Evolutionary conservation across 768 basidiomycete genomes (phyloP).

Genomic region (Russula dissimulans): DNA sequence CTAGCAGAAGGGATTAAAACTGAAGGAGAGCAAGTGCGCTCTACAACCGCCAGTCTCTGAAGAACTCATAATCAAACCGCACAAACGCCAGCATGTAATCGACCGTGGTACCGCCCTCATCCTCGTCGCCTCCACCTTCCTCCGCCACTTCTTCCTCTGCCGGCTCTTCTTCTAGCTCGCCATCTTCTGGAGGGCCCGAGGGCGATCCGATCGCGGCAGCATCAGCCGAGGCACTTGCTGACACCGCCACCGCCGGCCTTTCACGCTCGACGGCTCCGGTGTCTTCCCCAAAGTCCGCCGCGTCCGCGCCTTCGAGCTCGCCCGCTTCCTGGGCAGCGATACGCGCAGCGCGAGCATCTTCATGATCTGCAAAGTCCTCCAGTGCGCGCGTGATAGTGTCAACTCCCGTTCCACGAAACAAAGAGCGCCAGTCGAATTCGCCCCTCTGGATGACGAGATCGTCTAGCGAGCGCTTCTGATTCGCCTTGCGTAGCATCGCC

Average conservation of each 20-base stretch:
- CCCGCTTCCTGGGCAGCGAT: conserved; percentile 68
- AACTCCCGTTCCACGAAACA: conserved; percentile 54
- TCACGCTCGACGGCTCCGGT: conserved; percentile 10
- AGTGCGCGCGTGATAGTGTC: conserved; percentile 54
- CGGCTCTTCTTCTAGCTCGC: conserved; percentile 5
- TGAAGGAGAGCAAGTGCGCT: background rate
- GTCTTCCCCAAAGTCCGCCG: conserved; percentile 63
- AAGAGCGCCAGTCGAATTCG: conserved; percentile 87
- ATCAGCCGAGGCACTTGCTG: conserved; percentile 14
- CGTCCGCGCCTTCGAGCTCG: conserved; percentile 66
- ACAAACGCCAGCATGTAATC: conserved; percentile 80
- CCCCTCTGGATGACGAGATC: conserved; percentile 88
- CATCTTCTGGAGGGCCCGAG: conserved; percentile 5
- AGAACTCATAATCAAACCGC: conserved; percentile 54
- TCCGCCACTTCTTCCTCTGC: conserved; percentile 25
- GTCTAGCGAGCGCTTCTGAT: conserved; percentile 90
- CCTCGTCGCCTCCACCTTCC: conserved; percentile 29
- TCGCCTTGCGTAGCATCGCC: conserved; percentile 93
- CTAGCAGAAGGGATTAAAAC: background rate
- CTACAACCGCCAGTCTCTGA: conserved; percentile 62
- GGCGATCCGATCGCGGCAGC: background rate
- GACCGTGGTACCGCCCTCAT: conserved; percentile 63
- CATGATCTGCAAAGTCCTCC: conserved; percentile 79
- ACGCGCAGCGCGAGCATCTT: conserved; percentile 75
- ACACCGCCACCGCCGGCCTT: background rate